Base-by-base conservation (phyloP, 1,139 yeast species). In the Diutina pseudorugosa region DNA sequence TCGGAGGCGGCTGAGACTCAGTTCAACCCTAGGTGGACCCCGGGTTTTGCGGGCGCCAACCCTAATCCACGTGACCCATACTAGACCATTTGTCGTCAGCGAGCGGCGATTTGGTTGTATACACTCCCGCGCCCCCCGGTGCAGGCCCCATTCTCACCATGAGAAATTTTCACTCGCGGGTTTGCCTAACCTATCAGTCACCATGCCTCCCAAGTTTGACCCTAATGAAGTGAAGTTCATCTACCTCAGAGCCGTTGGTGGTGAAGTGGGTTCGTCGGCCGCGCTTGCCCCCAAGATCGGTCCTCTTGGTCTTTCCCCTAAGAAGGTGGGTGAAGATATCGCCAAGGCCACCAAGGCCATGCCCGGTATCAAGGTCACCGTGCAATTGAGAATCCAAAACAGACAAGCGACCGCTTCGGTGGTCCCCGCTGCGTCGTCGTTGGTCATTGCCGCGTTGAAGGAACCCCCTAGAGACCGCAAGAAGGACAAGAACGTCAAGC, bases 391-490 rank as follows among this genome's bases (percentile, higher is more conserved):
- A 76, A 91, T 93, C 72, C 99, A 93, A 83, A 93, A 93, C 95
- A 91, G 99, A 86, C 99, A 93, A 82, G 99, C 99, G 68, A 80
- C 87, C 65, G 96, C 95, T 67, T 90, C 98, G 60, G 98, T 93
- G 73, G 99, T 94, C 59, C 99, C 99, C 78, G 85, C 98, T 73
- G 99, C 99, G 65, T 93, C 98, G 57, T 91, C 98, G 65, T 85
- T 93, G 71, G 97, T 93, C 74, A 93, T 93, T 77, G 89, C 96
- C 74, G 99, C 99, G 67, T 85, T 93, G 73, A 93, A 93, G 85
- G 99, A 93, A 82, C 91, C 99, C 68, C 96, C 96, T 73, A 91
- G 99, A 88, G 99, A 93, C 85, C 86, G 97, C 83, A 93, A 93
- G 95, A 93, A 93, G 95, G 98, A 93, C 75, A 93, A 93, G 94